Base-by-base conservation (phyloP, 495 filamentous ascomycete species). In the Darksidea phi region DNA sequence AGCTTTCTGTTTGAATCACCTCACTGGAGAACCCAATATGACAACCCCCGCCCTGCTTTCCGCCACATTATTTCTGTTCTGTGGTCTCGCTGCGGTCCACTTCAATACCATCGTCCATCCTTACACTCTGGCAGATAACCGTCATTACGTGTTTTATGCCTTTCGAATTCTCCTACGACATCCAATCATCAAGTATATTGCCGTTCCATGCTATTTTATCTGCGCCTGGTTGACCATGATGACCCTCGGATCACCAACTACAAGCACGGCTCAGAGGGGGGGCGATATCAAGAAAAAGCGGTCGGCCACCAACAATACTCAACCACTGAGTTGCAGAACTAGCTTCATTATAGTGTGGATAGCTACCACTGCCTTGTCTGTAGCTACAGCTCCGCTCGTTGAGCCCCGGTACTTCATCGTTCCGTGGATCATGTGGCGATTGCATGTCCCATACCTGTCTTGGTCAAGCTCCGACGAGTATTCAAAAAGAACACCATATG, bases 81-180 rank as follows among this genome's bases (percentile, higher is more conserved):
- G 77, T 6, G 83, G 87, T 61, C 69, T 85, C 21, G 67, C 72
- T 4, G 78, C 88, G 10, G 82, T 95, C 23, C 80, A 85, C 61
- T 86, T 78, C 79, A 97, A 97, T 78, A 97, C 94, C 38, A 85
- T 95, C 58, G 84, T 98, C 53, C 94, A 98, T 71, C 94, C 94
- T 0, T 98, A 97, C 67, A 95, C 93, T 0, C 81, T 97, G 2
- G 94, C 94, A 26, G 94, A 98, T 71, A 98, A 98, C 74, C 80
- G 94, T 1, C 95, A 97, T 71, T 98, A 96, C 76, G 83, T 94
- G 56, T 98, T 98, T 75, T 98, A 98, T 73, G 78, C 94, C 57
- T 97, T 98, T 77, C 87, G 90, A 0, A 82, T 95, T 62, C 86
- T 91, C 11, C 79, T 82, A 2, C 76, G 77, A 21, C 83, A 90